Conservation (phyloP, 805 yeast species). For the Yamadazyma takamatsuzukensis region DNA sequence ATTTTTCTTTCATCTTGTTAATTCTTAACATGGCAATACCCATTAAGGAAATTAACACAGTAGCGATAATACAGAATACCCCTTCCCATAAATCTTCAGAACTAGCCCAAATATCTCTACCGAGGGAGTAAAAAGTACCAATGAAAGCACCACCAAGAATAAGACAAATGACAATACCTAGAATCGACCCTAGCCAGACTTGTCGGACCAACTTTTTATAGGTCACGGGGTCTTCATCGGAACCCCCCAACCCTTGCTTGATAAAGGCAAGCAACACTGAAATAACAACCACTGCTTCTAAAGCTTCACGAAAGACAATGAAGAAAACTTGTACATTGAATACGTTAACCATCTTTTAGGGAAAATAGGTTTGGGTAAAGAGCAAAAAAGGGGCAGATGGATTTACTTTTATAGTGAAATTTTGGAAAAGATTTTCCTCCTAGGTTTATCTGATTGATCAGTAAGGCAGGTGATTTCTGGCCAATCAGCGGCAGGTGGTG, state of each 20-base stretch:
- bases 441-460: too few relatives aligned
- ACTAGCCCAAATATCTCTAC: slow-evolving; percentile 76
- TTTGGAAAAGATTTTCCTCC: too few relatives aligned
- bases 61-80: slow-evolving; percentile 84
- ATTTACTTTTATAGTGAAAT: too few relatives aligned
- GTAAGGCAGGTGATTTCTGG: too few relatives aligned
- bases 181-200: slow-evolving; percentile 78
- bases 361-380: too few relatives aligned
- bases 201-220: slow-evolving; percentile 67
- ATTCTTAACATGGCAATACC: slow-evolving; percentile 95
- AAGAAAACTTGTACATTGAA: slow-evolving; percentile 78
- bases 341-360: slow-evolving; percentile 33
- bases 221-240: slow-evolving; percentile 44
- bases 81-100: slow-evolving; percentile 99
- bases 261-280: slow-evolving; percentile 89
- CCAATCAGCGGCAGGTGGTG: too few relatives aligned
- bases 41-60: slow-evolving; percentile 85
- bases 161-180: slow-evolving; percentile 77
- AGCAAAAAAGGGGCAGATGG: too few relatives aligned
- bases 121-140: slow-evolving; percentile 83
- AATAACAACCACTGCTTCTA: slow-evolving; percentile 89
- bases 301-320: slow-evolving; percentile 87
- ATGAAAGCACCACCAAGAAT: slow-evolving; percentile 89
- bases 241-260: slow-evolving; percentile 76
- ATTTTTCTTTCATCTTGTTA: slow-evolving; percentile 93